Base-by-base conservation (phyloP, 352 stramenopile species). In the Phytophthora kernoviae region DNA sequence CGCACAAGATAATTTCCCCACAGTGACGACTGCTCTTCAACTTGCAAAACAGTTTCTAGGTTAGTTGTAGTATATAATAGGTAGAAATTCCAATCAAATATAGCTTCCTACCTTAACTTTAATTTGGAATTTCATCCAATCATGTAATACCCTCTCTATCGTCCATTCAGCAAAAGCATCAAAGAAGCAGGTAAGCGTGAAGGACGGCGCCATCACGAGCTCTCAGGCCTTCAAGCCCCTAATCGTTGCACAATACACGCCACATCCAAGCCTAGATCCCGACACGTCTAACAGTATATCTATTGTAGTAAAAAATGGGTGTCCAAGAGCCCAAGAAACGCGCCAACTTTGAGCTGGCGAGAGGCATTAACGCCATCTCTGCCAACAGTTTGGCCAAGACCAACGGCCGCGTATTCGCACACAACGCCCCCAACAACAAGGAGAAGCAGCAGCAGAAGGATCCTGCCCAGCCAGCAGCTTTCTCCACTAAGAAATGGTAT, bases 321-420 rank as follows among this genome's bases (percentile, higher is more conserved):
- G 54, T 64, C 24, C 56, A 70, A 15, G 61, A 75, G 21, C 36
- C 46, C 45, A 60, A 58, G 51, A 85, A 82, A 52, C 80, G 80
- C 53, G 49, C 78, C 41, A 91, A 91, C 64, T 64, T 84, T 18
- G 81, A 84, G 69, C 60, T 92, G 53, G 72, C 78, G 9, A 70
- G 83, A 58, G 83, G 83, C 59, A 87, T 92, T 65, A 92, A 92
- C 73, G 83, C 83, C 27, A 88, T 84, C 68, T 79, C 78, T 54
- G 72, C 78, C 65, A 92, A 90, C 66, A 76, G 70, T 57, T 56
- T 90, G 54, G 66, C 66, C 40, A 78, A 79, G 62, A 77, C 75
- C 52, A 90, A 92, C 59, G 79, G 80, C 51, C 75, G 68, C 27
- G 68, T 79, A 47, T 87, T 81, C 33, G 48, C 68, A 10, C 64